phyloP scores from a whole-genome alignment of 2,329 filamentous ascomycete genomes.

The Colletotrichum lini region DNA sequence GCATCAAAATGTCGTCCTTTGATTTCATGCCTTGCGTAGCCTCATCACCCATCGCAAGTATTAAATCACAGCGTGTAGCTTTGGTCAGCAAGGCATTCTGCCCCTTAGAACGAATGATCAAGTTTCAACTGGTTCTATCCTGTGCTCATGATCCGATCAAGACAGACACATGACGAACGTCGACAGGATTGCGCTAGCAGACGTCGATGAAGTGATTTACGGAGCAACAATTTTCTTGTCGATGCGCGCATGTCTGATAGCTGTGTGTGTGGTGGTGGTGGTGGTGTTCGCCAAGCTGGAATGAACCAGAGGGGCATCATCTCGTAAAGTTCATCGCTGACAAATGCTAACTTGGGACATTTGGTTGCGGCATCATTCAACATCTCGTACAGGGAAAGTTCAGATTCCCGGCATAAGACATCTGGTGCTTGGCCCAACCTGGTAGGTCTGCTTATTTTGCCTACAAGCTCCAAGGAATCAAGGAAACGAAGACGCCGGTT shows the following conservation, averaged over 20 bases:
- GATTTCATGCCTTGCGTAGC: neutral
- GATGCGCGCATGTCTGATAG: too few species aligned
- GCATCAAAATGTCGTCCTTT: neutral
- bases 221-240: too few species aligned
- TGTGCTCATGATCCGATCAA: neutral
- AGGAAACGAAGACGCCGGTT: neutral
- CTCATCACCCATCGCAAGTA: neutral
- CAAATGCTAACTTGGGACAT: neutral
- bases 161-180: neutral
- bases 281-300: neutral
- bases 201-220: neutral
- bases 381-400: neutral
- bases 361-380: neutral
- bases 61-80: neutral
- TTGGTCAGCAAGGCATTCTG: neutral
- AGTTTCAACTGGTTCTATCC: neutral
- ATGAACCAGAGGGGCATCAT: slow-evolving; percentile 1
- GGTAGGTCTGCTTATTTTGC: too few species aligned
- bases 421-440: too few species aligned
- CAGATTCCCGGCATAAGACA: neutral
- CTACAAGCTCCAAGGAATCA: too few species aligned
- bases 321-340: neutral
- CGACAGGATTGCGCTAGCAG: too few species aligned
- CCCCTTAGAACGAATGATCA: too few species aligned
- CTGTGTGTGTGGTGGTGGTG: neutral